Conservation (phyloP, 495 filamentous ascomycete species). For the Saxispiralis lemnorum region DNA sequence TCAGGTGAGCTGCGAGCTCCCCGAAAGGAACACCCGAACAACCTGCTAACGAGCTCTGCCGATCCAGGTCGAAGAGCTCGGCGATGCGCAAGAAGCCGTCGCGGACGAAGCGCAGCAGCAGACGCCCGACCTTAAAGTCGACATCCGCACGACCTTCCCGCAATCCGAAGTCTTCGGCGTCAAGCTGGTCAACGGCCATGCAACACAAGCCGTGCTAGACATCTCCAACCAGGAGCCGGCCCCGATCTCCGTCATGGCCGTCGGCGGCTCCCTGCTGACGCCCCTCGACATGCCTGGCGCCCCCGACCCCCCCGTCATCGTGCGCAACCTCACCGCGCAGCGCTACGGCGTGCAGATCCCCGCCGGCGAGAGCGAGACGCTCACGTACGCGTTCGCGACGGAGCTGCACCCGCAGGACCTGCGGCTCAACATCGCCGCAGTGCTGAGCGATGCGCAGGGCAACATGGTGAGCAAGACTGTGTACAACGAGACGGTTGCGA, state of each 20-base stretch:
- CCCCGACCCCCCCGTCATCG: slow-evolving; percentile 35
- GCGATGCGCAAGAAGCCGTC: slow-evolving; percentile 27
- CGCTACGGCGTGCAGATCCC: slow-evolving; percentile 60
- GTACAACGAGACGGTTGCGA: slow-evolving; percentile 71
- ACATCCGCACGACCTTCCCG: slow-evolving; percentile 63
- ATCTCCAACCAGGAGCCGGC: slow-evolving; percentile 68
- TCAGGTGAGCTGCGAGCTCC: not conserved
- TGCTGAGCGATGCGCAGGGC: slow-evolving; percentile 47
- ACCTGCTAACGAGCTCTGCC: slow-evolving; percentile 19
- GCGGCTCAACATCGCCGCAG: slow-evolving; percentile 56
- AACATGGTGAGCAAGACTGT: slow-evolving; percentile 57
- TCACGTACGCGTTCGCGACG: slow-evolving; percentile 70
- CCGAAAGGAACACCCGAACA: not conserved
- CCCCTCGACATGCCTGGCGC: slow-evolving; percentile 26
- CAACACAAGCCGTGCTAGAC: slow-evolving; percentile 66
- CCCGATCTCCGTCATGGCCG: slow-evolving; percentile 55
- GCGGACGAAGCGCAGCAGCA: slow-evolving; percentile 12
- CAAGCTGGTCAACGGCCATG: slow-evolving; percentile 81
- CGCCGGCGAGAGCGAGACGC: slow-evolving; percentile 52
- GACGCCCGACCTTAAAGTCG: slow-evolving; percentile 49
- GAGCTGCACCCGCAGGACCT: slow-evolving; percentile 91
- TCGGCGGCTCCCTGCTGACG: slow-evolving; percentile 61
- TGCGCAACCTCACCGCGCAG: slow-evolving; percentile 70
- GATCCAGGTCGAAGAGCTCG: slow-evolving; percentile 27
- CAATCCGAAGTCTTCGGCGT: slow-evolving; percentile 82